Percentiles rank a stretch among this genome's conserved stretches.
phyloP scores from a whole-genome alignment of 2,329 filamentous ascomycete genomes.

The Beauveria rudraprayagi region DNA sequence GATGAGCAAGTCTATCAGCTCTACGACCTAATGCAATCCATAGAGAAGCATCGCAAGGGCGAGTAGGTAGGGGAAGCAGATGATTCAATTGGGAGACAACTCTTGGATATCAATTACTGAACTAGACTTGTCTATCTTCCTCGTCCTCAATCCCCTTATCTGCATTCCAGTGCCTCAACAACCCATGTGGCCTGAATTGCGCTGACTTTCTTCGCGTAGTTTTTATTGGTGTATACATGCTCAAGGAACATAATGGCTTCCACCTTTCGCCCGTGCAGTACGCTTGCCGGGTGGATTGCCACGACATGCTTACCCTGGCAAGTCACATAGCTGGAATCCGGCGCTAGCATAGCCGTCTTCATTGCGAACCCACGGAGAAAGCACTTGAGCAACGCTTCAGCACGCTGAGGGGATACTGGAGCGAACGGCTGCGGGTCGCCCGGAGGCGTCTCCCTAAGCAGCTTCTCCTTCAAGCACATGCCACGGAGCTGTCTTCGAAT shows the following conservation, averaged over 20 bases:
- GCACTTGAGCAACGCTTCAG: conserved; percentile 48
- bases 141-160: conserved; percentile 16
- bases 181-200: conserved; percentile 54
- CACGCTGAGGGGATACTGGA: conserved; percentile 45
- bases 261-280: conserved; percentile 53
- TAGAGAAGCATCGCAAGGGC: conserved; percentile 36
- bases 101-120: neutral
- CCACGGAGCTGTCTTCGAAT: conserved; percentile 54
- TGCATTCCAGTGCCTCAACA: conserved; percentile 35
- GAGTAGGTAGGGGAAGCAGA: conserved; percentile 17
- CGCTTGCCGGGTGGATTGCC: conserved; percentile 54
- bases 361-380: conserved; percentile 54
- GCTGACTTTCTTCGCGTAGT: conserved; percentile 59
- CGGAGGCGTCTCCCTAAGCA: conserved; percentile 38
- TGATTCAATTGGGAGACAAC: neutral
- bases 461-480: conserved; percentile 44
- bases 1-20: conserved; percentile 90
- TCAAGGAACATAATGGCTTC: conserved; percentile 63
- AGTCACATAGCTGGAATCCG: conserved; percentile 54
- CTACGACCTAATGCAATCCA: conserved; percentile 88
- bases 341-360: conserved; percentile 52
- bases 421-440: conserved; percentile 49
- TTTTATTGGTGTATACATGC: conserved; percentile 58
- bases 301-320: conserved; percentile 52
- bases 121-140: neutral